Evolutionary conservation across 2,329 filamentous ascomycete genomes (phyloP).

Genomic region (Ophiocordyceps unilateralis): DNA sequence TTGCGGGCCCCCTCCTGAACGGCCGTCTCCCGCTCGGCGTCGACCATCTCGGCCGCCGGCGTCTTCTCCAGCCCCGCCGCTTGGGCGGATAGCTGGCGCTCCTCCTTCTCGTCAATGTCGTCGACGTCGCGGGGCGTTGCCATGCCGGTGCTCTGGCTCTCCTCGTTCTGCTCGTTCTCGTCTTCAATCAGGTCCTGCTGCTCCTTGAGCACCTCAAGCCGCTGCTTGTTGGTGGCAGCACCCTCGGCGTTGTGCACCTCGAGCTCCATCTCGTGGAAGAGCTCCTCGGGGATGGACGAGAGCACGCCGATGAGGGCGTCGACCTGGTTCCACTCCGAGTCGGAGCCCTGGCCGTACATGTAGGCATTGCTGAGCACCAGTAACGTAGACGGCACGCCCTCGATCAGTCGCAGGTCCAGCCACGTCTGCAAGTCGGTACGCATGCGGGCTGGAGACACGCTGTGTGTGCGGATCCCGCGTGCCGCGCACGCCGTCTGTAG

Average conservation of each 20-base stretch:
- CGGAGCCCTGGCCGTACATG: conserved; percentile 82
- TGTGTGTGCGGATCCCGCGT: conserved; percentile 82
- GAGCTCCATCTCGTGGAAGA: conserved; percentile 98
- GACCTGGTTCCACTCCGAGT: conserved; percentile 78
- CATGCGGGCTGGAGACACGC: conserved; percentile 73
- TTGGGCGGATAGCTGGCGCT: conserved; percentile 38
- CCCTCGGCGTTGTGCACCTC: conserved; percentile 95
- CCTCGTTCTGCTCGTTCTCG: conserved; percentile 81
- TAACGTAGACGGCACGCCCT: conserved; percentile 90
- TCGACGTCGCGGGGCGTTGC: conserved; percentile 70
- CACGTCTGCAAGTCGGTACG: conserved; percentile 84
- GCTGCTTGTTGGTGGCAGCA: conserved; percentile 95
- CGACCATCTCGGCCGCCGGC: conserved; percentile 34
- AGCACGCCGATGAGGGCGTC: conserved; percentile 85
- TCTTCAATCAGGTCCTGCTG: conserved; percentile 97
- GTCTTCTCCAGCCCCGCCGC: conserved; percentile 27
- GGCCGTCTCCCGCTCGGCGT: conserved; percentile 32
- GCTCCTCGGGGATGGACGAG: conserved; percentile 87
- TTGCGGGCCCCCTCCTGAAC: conserved; percentile 1
- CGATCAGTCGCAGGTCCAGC: conserved; percentile 82
- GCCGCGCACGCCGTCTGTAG: conserved; percentile 83
- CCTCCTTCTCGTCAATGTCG: conserved; percentile 89
- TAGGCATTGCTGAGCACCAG: conserved; percentile 94
- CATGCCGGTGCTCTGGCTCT: conserved; percentile 58
- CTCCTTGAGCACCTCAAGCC: conserved; percentile 93